Percentiles rank a stretch among this genome's conserved stretches.
phyloP scores from a whole-genome alignment of 257 asterid genomes.

The Salvia miltiorrhiza region DNA sequence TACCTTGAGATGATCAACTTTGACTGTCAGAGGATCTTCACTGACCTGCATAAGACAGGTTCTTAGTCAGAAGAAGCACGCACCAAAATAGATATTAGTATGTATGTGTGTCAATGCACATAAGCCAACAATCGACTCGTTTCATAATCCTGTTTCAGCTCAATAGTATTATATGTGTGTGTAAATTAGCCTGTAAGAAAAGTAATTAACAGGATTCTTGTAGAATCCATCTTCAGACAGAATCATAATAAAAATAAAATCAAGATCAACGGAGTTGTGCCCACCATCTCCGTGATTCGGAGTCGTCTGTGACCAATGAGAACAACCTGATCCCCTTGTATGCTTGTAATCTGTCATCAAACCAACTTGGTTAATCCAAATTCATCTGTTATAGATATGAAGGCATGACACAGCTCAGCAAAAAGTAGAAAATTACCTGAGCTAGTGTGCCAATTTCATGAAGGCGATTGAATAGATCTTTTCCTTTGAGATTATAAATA shows the following conservation, averaged over 20 bases:
- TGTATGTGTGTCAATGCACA: background rate
- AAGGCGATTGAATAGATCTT: conserved; percentile 76
- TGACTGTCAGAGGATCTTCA: conserved; percentile 94
- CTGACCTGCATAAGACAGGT: conserved; percentile 64
- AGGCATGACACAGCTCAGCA: conserved; percentile 18
- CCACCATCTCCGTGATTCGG: conserved; percentile 91
- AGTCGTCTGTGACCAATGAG: conserved; percentile 95
- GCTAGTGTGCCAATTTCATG: conserved; percentile 96
- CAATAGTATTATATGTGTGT: background rate
- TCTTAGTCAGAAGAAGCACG: conserved; percentile 25
- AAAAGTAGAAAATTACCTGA: conserved; percentile 54
- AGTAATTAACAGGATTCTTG: background rate
- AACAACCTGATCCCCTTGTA: conserved; percentile 91
- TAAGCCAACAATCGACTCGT: background rate
- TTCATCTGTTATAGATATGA: conserved; percentile 17
- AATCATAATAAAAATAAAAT: background rate
- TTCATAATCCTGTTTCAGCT: background rate
- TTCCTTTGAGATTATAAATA: conserved; percentile 76
- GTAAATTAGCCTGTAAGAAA: background rate
- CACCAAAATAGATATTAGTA: background rate
- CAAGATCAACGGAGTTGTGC: conserved; percentile 19
- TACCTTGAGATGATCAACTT: conserved; percentile 97
- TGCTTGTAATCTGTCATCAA: conserved; percentile 74
- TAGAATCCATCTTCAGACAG: background rate
- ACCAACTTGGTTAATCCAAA: conserved; percentile 33